Conservation (phyloP, 306 rosid genomes). For the Lathyrus sativus region DNA sequence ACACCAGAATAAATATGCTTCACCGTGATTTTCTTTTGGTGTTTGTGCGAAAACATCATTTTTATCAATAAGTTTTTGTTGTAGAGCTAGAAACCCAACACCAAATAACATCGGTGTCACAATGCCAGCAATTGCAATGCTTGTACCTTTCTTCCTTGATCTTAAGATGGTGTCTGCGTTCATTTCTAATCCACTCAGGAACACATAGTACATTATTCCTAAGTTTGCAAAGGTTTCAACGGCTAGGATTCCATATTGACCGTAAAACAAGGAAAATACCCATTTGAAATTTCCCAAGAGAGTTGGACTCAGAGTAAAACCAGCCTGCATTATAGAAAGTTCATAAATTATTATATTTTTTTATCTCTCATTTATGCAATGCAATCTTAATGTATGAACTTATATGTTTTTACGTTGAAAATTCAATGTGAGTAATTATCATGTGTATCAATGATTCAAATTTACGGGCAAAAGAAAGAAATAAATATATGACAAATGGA, state of each 20-base stretch:
- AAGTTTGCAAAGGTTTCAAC: constrained; percentile 31
- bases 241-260: background rate
- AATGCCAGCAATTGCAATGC: constrained; percentile 35
- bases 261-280: background rate
- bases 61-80: background rate
- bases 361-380: background rate
- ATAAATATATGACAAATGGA: background rate
- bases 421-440: background rate
- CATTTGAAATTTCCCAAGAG: background rate
- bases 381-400: background rate
- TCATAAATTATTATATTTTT: background rate
- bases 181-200: constrained; percentile 49
- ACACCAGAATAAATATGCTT: constrained; percentile 33
- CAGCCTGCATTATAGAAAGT: constrained; percentile 32
- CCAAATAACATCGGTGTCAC: constrained; percentile 35
- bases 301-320: constrained; percentile 12
- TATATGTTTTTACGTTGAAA: too few relatives aligned
- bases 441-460: background rate
- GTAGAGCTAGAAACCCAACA: constrained; percentile 24
- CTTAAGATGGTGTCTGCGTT: constrained; percentile 26
- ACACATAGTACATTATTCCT: constrained; percentile 36
- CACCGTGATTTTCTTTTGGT: accelerated
- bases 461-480: background rate
- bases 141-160: constrained; percentile 25
- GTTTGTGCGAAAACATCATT: background rate